phyloP scores from a whole-genome alignment of 108 stramenopile species.

The Fistulifera solaris region DNA sequence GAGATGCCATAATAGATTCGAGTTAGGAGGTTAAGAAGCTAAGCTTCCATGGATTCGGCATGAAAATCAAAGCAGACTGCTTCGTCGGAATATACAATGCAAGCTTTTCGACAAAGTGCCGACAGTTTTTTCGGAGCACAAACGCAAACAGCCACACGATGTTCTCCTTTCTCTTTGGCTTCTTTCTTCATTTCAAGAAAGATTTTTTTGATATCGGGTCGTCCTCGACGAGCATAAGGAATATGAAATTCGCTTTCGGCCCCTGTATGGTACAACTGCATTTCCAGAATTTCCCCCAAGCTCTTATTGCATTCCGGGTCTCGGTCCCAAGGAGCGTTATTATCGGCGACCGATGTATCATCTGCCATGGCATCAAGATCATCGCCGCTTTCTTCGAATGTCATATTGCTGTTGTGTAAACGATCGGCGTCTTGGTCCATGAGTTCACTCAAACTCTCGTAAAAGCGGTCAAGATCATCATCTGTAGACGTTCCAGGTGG shows the following conservation, averaged over 20 bases:
- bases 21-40: too few relatives aligned
- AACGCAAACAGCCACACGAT: slow-evolving; percentile 34
- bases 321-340: not conserved
- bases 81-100: slow-evolving; percentile 14
- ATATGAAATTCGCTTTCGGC: not conserved
- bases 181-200: slow-evolving; percentile 20
- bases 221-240: slow-evolving; percentile 11
- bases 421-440: too few relatives aligned
- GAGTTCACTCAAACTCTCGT: not conserved
- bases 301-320: not conserved
- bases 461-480: slow-evolving; percentile 3
- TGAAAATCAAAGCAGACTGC: slow-evolving; percentile 26
- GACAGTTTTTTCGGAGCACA: slow-evolving; percentile 30
- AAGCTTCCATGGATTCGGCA: slow-evolving; percentile 4
- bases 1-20: too few relatives aligned
- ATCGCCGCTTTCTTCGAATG: too few relatives aligned
- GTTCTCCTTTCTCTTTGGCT: slow-evolving; percentile 17
- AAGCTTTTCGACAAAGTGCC: slow-evolving; percentile 10
- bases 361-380: too few relatives aligned
- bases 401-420: too few relatives aligned
- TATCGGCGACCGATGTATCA: not conserved
- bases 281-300: slow-evolving; percentile 7
- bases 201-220: slow-evolving; percentile 25
- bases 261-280: slow-evolving; percentile 22
- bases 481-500: not conserved